Evolutionary conservation across 768 basidiomycete species (phyloP), one percentile per base, ranked within the genome.

Genomic region (Russula ochroleuca): DNA sequence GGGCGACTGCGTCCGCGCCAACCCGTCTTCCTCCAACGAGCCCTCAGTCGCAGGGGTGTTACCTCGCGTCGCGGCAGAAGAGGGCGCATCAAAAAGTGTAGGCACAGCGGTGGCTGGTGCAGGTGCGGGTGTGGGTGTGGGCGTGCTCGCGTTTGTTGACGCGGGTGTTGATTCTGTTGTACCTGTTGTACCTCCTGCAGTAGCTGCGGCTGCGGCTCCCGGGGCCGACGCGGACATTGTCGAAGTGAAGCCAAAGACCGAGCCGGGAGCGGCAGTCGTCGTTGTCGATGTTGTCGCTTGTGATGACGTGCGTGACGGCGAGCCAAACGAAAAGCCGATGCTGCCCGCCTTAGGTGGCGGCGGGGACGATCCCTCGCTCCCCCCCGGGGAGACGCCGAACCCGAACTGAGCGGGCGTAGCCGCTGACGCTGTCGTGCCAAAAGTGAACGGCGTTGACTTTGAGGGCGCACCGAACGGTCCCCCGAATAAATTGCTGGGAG

Each of bases 41-140:
- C 70, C 72, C 51, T 69, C 72, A 17, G 61, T 70, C 40, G 66
- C 66, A 13, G 71, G 69, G 5, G 68, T 73, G 8, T 70, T 70
- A 43, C 56, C 64, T n/a, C 62, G 61, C 7, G 63, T 11, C 19
- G 41, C 47, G n/a, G 41, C 31, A 13, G 59, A 43, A 15, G 62
- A 53, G n/a, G 43, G 8, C 35, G 9, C 43, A 4, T 63, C 62
- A 10, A 38, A 31, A 5, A 45, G 25, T 35, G 41, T n/a, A 31
- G 62, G n/a, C 19, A 25, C 41, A 2, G 55, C 51, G 2, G 9
- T 13, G 25, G 62, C 37, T 21, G 61, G 31, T n/a, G 41, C 50
- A 5, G 61, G 60, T 31, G 53, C 28, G 28, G 28, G 28, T 11
- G 14, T 28, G 28, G 28, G 28, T 15, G 45, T 19, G 25, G 48